Evolutionary conservation across 441 rosid genomes (phyloP), one percentile per base, ranked within the genome.

Genomic region (Adansonia rubrostipa): DNA sequence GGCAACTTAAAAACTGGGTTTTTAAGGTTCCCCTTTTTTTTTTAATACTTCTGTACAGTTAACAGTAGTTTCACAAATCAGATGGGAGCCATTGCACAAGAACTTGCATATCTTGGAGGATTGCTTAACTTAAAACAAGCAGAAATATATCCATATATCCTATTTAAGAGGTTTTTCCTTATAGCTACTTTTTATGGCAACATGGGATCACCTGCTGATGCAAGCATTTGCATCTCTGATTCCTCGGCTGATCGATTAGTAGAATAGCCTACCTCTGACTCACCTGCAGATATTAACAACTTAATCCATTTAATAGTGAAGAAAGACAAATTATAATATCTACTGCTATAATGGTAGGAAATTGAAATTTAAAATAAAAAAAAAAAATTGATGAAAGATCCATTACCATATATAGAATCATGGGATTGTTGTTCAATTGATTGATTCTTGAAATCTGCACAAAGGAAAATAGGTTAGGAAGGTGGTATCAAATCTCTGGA

Each of bases 151-250:
- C 71, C 72, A 64, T 73, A 72, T 75, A 28, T 53, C 54, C 54
- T 70, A 70, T 65, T 60, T 51, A 54, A 36, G 42, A 78, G 62
- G 79, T 71, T 71, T 53, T 24, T 63, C 44, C 22, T 54, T 24
- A 36, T 47, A 45, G 80, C 71, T 81, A 65, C 45, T 9, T 88
- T 82, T 88, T 82, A 90, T 0, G 84, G 89, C 79, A 85, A 68
- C 93, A 91, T 92, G 15, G 93, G 89, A 78, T 93, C 97, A 65
- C 90, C 94, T 82, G 94, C 80, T 36, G 96, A 78, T 82, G 89
- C 79, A 45, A 89, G 81, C 93, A 92, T 92, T 77, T 86, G 91
- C 56, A 83, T 54, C 57, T 91, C 97, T 65, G 88, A 77, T 77
- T 89, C 92, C 63, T 88, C 90, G 5, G 75, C 81, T 79, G 87